These are phyloP conservation scores for Penicillium riverlandense DNA, from an alignment of 495 filamentous ascomycete genomes.

Conservation along the genomic window DNA sequence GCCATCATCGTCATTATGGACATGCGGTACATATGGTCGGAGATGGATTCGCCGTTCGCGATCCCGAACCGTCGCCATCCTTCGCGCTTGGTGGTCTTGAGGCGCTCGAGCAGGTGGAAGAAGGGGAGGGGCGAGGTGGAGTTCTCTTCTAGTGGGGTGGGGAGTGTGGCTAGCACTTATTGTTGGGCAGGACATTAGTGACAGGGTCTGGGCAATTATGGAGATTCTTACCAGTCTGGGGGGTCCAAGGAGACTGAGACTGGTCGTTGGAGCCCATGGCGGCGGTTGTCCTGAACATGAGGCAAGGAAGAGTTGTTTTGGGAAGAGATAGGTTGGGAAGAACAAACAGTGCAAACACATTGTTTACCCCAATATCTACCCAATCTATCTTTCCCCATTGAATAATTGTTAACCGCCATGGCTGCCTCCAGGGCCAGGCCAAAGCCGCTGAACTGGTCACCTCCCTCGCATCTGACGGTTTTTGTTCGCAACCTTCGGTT, in stretches of 20 bases:
- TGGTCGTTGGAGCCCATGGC: slow-evolving; percentile 19
- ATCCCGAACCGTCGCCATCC: slow-evolving; percentile 90
- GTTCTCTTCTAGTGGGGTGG: slow-evolving; percentile 46
- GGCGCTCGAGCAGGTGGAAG: slow-evolving; percentile 84
- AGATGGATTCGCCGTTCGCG: slow-evolving; percentile 66
- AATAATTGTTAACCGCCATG: slow-evolving; percentile 7
- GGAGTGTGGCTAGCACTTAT: slow-evolving; percentile 40
- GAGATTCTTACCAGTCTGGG: slow-evolving; percentile 9
- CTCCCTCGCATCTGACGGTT: slow-evolving; percentile 51
- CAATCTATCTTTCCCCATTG: too few species aligned
- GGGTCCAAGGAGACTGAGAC: slow-evolving; percentile 7
- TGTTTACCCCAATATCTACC: slow-evolving; percentile 8
- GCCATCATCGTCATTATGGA: slow-evolving; percentile 91
- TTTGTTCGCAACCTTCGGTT: slow-evolving; percentile 76
- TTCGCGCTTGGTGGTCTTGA: slow-evolving; percentile 94
- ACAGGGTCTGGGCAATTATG: too few species aligned
- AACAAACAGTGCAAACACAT: slow-evolving; percentile 29
- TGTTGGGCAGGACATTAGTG: too few species aligned
- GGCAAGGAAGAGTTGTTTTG: background rate
- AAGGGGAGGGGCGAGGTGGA: slow-evolving; percentile 76
- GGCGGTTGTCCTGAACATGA: slow-evolving; percentile 1
- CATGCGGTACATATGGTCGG: slow-evolving; percentile 99
- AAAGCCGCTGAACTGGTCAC: slow-evolving; percentile 29
- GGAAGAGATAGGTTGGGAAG: background rate
- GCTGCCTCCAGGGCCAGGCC: slow-evolving; percentile 23